phyloP scores from a whole-genome alignment of 1,284 basidiomycete species.

The Moesziomyces sp. region DNA sequence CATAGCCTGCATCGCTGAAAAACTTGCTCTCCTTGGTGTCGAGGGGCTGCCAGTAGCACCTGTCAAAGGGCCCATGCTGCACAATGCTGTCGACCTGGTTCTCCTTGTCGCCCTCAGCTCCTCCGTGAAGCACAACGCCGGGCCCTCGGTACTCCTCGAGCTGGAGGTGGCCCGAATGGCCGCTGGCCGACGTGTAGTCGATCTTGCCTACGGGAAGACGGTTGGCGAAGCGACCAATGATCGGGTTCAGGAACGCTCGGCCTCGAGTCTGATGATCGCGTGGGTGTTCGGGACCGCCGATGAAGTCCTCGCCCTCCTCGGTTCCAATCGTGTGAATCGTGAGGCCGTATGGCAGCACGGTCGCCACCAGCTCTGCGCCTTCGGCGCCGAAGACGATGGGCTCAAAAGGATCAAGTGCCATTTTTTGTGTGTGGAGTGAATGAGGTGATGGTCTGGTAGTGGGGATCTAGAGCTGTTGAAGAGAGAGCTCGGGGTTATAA shows the following conservation, averaged over 20 bases:
- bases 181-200: conserved; percentile 37
- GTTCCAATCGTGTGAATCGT: conserved; percentile 55
- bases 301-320: conserved; percentile 49
- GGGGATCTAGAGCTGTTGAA: background rate
- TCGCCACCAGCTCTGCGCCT: conserved; percentile 32
- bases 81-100: conserved; percentile 23
- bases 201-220: conserved; percentile 56
- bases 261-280: conserved; percentile 43
- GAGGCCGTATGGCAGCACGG: conserved; percentile 59
- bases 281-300: conserved; percentile 60
- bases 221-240: conserved; percentile 64
- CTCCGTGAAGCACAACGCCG: conserved; percentile 60
- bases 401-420: conserved; percentile 52
- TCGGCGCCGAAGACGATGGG: conserved; percentile 41
- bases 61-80: conserved; percentile 60
- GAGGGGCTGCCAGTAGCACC: conserved; percentile 51
- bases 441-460: background rate
- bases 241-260: conserved; percentile 57
- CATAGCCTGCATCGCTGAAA: conserved; percentile 32
- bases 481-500: background rate
- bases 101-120: conserved; percentile 40
- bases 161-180: conserved; percentile 20
- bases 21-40: conserved; percentile 33
- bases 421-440: background rate
- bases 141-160: conserved; percentile 48